Evolutionary conservation across 768 basidiomycete genomes (phyloP).

Genomic region (Lepiota subincarnata): DNA sequence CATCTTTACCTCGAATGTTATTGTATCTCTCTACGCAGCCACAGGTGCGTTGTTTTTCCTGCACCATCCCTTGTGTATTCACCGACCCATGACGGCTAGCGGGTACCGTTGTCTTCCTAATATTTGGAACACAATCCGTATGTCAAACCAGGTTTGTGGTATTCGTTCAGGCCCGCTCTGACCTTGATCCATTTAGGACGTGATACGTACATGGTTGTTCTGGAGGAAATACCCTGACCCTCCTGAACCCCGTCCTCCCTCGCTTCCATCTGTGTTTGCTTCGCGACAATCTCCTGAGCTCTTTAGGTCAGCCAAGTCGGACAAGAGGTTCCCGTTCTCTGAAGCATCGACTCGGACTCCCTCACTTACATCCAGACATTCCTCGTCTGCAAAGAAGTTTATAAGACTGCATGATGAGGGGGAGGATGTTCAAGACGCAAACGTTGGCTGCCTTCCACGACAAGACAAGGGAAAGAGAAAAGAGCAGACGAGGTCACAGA

Average conservation of each 20-base stretch:
- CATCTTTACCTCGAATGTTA: constrained; percentile 19
- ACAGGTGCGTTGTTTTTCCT: constrained; percentile 21
- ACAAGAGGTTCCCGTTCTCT: not conserved
- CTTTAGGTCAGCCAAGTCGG: constrained; percentile 3
- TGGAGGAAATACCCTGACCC: constrained; percentile 16
- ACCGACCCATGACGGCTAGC: constrained; percentile 16
- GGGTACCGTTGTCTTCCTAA: constrained; percentile 31
- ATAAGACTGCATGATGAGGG: not conserved
- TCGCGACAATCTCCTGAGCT: not conserved
- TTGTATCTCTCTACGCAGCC: constrained; percentile 30
- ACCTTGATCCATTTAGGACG: constrained; percentile 21
- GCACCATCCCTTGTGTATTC: not conserved
- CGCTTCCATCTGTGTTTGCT: not conserved
- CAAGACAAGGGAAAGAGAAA: not conserved
- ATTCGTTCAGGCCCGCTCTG: not conserved
- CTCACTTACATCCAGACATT: constrained; percentile 1
- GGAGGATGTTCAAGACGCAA: not conserved
- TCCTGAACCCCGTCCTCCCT: not conserved
- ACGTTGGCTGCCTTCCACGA: not conserved
- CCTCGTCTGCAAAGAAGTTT: constrained; percentile 1
- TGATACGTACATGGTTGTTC: constrained; percentile 31
- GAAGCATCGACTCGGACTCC: not conserved
- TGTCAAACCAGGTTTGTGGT: constrained; percentile 1
- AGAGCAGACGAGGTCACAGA: not conserved
- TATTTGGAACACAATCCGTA: constrained; percentile 34